Evolutionary conservation across 2,329 filamentous ascomycete species (phyloP).

Genomic region (Colletotrichum lupini): DNA sequence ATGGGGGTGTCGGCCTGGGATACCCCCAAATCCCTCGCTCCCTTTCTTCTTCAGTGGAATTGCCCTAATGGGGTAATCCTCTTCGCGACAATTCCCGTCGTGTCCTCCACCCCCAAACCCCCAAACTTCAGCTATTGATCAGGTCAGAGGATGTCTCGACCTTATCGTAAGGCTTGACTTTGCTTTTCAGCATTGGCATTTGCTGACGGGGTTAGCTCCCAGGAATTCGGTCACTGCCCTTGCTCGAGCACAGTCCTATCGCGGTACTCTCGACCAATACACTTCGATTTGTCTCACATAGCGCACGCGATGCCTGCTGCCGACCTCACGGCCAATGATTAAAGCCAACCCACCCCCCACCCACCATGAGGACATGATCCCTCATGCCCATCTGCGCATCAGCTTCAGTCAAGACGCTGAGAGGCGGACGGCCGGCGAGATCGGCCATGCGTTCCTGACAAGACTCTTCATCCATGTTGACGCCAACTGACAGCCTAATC

Average conservation of each 20-base stretch:
- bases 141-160: slow-evolving; percentile 3
- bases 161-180: slow-evolving; percentile 17
- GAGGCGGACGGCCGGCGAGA: slow-evolving; percentile 5
- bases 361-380: neutral
- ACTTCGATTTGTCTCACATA: neutral
- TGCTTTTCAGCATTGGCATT: neutral
- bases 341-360: neutral
- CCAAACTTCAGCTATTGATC: neutral
- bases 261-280: no score
- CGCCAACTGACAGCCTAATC: neutral
- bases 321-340: neutral
- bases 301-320: neutral
- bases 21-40: slow-evolving; percentile 6
- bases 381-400: slow-evolving; percentile 21
- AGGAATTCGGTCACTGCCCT: neutral
- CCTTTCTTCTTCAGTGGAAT: slow-evolving; percentile 17
- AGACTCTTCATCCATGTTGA: slow-evolving; percentile 10
- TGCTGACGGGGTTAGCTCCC: neutral
- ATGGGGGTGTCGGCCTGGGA: neutral
- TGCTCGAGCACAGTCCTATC: no score
- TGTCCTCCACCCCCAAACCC: slow-evolving; percentile 1
- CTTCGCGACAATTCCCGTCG: slow-evolving; percentile 21
- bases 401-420: neutral
- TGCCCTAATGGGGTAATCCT: slow-evolving; percentile 28
- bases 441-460: slow-evolving; percentile 27